Percentiles rank a stretch among this genome's conserved stretches.
phyloP scores from a whole-genome alignment of 805 yeast species.

The Kodamaea nitidulidarum region DNA sequence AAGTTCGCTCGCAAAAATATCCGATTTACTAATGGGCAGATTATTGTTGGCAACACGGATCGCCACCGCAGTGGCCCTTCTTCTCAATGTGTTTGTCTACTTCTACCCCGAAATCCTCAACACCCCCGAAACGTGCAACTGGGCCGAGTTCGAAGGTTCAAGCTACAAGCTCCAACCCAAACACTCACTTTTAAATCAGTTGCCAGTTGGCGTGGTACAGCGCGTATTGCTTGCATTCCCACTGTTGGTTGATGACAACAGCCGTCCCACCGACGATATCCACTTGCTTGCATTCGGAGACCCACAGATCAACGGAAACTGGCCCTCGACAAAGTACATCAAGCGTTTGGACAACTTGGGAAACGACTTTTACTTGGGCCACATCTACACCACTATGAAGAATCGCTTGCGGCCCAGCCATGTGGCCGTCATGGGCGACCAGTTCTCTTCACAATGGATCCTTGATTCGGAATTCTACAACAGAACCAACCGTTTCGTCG shows the following conservation, averaged over 20 bases:
- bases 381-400: slow-evolving; percentile 67
- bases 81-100: slow-evolving; percentile 61
- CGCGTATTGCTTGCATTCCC: slow-evolving; percentile 22
- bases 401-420: slow-evolving; percentile 65
- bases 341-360: slow-evolving; percentile 82
- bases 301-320: slow-evolving; percentile 92
- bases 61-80: slow-evolving; percentile 37
- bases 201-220: slow-evolving; percentile 13
- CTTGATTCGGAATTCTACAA: slow-evolving; percentile 78
- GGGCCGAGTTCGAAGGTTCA: slow-evolving; percentile 37
- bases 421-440: slow-evolving; percentile 89
- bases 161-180: slow-evolving; percentile 6
- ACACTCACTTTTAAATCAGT: slow-evolving; percentile 12
- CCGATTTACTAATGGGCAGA: neutral
- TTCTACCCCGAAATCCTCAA: slow-evolving; percentile 65
- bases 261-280: slow-evolving; percentile 40
- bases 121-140: slow-evolving; percentile 50
- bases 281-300: slow-evolving; percentile 85
- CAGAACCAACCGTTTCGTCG: slow-evolving; percentile 70
- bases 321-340: slow-evolving; percentile 65
- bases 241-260: slow-evolving; percentile 14
- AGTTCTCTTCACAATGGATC: slow-evolving; percentile 94
- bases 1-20: too few species aligned
- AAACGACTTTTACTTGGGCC: slow-evolving; percentile 86
- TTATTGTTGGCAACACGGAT: slow-evolving; percentile 16